Conservation (phyloP, 768 basidiomycete species). For the Naganishia antarctica region DNA sequence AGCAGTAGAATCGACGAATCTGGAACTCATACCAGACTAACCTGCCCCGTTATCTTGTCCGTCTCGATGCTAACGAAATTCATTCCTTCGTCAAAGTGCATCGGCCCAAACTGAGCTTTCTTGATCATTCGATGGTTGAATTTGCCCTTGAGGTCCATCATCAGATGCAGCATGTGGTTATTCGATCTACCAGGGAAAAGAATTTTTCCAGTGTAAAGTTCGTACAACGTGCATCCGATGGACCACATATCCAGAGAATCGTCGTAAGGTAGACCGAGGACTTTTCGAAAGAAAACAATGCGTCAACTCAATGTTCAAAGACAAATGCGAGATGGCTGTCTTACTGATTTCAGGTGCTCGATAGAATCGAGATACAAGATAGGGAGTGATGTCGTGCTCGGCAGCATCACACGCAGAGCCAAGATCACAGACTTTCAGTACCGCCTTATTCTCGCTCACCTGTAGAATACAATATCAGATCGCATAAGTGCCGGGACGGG, state of each 20-base stretch:
- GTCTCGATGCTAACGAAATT: slow-evolving; percentile 74
- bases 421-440: slow-evolving; percentile 89
- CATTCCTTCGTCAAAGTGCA: slow-evolving; percentile 90
- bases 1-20: no score
- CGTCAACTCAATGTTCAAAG: neutral
- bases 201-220: slow-evolving; percentile 84
- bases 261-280: slow-evolving; percentile 92
- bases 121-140: slow-evolving; percentile 93
- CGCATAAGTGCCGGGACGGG: neutral
- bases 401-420: slow-evolving; percentile 93
- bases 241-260: slow-evolving; percentile 93
- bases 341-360: slow-evolving; percentile 97
- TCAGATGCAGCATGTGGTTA: slow-evolving; percentile 92
- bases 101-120: slow-evolving; percentile 82
- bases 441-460: slow-evolving; percentile 92
- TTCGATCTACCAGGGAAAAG: slow-evolving; percentile 94
- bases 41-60: slow-evolving; percentile 75
- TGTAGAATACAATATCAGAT: slow-evolving; percentile 43
- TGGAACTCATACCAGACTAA: slow-evolving; percentile 52
- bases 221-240: slow-evolving; percentile 82
- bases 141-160: slow-evolving; percentile 96
- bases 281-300: slow-evolving; percentile 51
- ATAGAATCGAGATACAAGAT: slow-evolving; percentile 94
- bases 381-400: slow-evolving; percentile 89
- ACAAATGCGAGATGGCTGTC: slow-evolving; percentile 39